Conservation (phyloP, 208 protist species). For the Trypanosoma vivax region DNA sequence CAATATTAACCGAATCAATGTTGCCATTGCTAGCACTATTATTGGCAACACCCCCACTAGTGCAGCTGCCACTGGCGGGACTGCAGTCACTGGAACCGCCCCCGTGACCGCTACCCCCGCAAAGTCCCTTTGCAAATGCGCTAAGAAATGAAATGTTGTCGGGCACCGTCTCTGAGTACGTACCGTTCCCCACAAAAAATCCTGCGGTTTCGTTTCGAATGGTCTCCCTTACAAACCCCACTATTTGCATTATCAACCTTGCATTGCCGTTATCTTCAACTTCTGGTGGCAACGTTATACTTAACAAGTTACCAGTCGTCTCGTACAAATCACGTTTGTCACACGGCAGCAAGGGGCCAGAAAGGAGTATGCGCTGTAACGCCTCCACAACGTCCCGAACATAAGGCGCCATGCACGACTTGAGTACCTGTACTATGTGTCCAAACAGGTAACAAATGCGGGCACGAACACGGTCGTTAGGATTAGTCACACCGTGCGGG, state of each 20-base stretch:
- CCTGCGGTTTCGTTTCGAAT: constrained; percentile 1
- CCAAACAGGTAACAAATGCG: constrained; percentile 71
- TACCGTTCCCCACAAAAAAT: background rate
- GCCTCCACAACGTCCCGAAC: constrained; percentile 53
- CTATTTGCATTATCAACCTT: constrained; percentile 16
- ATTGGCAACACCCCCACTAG: background rate
- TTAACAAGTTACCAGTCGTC: constrained; percentile 54
- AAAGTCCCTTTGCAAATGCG: constrained; percentile 35
- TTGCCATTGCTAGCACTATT: background rate
- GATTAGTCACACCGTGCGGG: constrained; percentile 60
- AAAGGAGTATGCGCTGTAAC: constrained; percentile 43
- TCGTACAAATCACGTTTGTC: constrained; percentile 71
- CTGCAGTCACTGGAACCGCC: background rate
- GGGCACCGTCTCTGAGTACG: constrained; percentile 24
- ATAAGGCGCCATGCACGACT: constrained; percentile 27
- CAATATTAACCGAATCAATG: constrained; percentile 1
- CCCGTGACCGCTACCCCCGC: background rate
- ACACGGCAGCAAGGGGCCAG: constrained; percentile 22
- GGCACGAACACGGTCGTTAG: constrained; percentile 37
- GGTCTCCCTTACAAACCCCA: constrained; percentile 1
- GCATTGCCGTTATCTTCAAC: background rate
- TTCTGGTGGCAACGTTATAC: constrained; percentile 6
- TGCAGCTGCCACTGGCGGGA: background rate
- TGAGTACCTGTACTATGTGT: constrained; percentile 56
- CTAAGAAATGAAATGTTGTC: constrained; percentile 50